Base-by-base conservation (phyloP, 2,329 filamentous ascomycete genomes). In the Fusarium secorum region DNA sequence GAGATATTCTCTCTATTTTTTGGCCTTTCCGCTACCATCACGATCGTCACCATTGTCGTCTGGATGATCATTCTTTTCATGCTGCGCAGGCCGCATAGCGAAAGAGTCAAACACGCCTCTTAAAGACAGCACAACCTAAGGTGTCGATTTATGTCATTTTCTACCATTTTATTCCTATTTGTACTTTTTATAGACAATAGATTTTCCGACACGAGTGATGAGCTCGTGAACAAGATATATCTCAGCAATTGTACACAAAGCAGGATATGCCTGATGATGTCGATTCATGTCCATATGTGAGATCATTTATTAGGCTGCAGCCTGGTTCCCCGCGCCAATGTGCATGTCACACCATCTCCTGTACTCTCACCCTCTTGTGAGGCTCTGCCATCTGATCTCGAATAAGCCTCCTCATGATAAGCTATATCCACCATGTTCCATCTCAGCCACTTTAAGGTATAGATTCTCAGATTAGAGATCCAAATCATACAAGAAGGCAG, bases 1-100 rank as follows among this genome's bases (percentile, higher is more conserved):
- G 15, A 30, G 7, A 49, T 68, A 1, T 72, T 72, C 8, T 24
- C 33, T 4, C 24, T 72, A 3, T 72, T 72, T 4, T 24, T 62
- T 10, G 49, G 51, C 1, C 51, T 71, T 10, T 68, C 64, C 3
- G 49, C 28, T 3, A n/a, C 24, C 5, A 38, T 71, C 7, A 68
- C 58, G 3, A 28, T 65, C n/a, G 6, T 49, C 1, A 51, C 30
- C 3, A 33, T 66, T 14, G 15, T 57, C 5, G 8, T 28, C 14
- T 71, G 67, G 66, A 24, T 64, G 26, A 7, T 22, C 2, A 33
- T 46, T 38, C 18, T 62, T 38, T 52, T 60, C n/a, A 44, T 66
- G 28, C 13, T 65, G 18, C 64, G 64, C 39, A 42, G 61, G 28
- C 49, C 54, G 18, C 41, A 46, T 2, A 42, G 36, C 18, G 35